These are phyloP conservation scores for Venturia nashicola DNA, from an alignment of 2,329 filamentous ascomycete genomes.

Conservation along the genomic window DNA sequence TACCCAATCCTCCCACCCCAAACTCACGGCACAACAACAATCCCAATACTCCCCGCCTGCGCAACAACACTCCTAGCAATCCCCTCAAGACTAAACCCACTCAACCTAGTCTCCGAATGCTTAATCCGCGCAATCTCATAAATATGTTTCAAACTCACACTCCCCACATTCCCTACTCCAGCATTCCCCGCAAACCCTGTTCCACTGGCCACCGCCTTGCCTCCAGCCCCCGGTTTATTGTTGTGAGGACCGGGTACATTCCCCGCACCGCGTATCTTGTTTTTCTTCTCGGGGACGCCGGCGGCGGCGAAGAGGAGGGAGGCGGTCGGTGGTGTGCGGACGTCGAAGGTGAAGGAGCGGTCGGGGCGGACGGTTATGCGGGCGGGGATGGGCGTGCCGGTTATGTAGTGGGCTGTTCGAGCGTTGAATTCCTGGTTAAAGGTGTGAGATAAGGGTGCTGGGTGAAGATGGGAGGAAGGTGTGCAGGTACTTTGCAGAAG, in stretches of 20 bases:
- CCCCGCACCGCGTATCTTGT: conserved; percentile 61
- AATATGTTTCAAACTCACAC: conserved; percentile 83
- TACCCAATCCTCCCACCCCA: not conserved
- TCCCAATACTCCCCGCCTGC: conserved; percentile 37
- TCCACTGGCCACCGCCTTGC: conserved; percentile 18
- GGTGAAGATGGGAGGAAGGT: not conserved
- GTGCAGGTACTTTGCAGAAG: conserved; percentile 74
- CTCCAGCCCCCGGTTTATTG: conserved; percentile 25
- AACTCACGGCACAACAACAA: conserved; percentile 34
- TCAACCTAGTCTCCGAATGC: conserved; percentile 36
- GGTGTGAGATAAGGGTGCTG: conserved; percentile 7
- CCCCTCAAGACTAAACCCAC: conserved; percentile 71
- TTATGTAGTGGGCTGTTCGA: conserved; percentile 68
- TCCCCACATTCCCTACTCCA: conserved; percentile 67
- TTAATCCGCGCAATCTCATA: conserved; percentile 98
- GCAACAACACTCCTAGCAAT: conserved; percentile 59
- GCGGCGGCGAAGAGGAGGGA: conserved; percentile 79
- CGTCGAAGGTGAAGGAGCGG: conserved; percentile 82
- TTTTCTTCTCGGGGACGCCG: conserved; percentile 56
- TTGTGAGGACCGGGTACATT: conserved; percentile 34
- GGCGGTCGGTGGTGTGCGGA: conserved; percentile 89
- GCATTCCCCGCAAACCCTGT: conserved; percentile 39
- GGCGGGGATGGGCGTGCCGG: conserved; percentile 79
- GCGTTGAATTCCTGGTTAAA: conserved; percentile 81
- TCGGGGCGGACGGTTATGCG: conserved; percentile 87